These are phyloP conservation scores for Aspergillus costaricaensis DNA, from an alignment of 2,329 filamentous ascomycete genomes.

Conservation along the genomic window DNA sequence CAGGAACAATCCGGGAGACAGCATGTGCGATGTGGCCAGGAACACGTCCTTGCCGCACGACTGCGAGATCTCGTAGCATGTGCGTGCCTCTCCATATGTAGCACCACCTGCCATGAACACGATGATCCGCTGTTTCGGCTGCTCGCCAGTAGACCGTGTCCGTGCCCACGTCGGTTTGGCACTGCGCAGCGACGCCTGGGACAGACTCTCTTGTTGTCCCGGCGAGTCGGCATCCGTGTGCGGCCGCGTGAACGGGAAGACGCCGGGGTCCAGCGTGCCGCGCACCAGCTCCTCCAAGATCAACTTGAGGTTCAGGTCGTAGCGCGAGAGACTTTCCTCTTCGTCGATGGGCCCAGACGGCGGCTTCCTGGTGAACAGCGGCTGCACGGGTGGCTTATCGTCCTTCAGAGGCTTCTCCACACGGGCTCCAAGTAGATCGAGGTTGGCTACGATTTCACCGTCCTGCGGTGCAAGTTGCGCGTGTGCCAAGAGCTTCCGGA, in stretches of 20 bases:
- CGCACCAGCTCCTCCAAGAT: slow-evolving; percentile 74
- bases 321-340: slow-evolving; percentile 84
- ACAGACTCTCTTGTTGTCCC: slow-evolving; percentile 52
- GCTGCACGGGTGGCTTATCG: slow-evolving; percentile 62
- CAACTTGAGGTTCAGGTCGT: slow-evolving; percentile 77
- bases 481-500: slow-evolving; percentile 81
- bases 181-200: slow-evolving; percentile 76
- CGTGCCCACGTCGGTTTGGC: slow-evolving; percentile 96
- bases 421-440: slow-evolving; percentile 78
- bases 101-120: slow-evolving; percentile 95
- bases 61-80: slow-evolving; percentile 83
- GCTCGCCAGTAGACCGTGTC: slow-evolving; percentile 69
- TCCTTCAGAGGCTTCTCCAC: slow-evolving; percentile 77
- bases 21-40: slow-evolving; percentile 87
- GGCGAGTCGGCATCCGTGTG: slow-evolving; percentile 54
- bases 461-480: slow-evolving; percentile 75
- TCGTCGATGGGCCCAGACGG: slow-evolving; percentile 61
- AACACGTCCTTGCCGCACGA: slow-evolving; percentile 78
- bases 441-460: slow-evolving; percentile 68
- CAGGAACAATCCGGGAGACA: slow-evolving; percentile 79
- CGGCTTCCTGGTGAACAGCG: slow-evolving; percentile 71
- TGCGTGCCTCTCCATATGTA: slow-evolving; percentile 84
- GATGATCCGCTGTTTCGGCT: slow-evolving; percentile 87
- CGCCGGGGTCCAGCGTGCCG: slow-evolving; percentile 65
- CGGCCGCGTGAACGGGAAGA: slow-evolving; percentile 74